Evolutionary conservation across 1,284 basidiomycete genomes (phyloP).

Genomic region (Trametes sp.): DNA sequence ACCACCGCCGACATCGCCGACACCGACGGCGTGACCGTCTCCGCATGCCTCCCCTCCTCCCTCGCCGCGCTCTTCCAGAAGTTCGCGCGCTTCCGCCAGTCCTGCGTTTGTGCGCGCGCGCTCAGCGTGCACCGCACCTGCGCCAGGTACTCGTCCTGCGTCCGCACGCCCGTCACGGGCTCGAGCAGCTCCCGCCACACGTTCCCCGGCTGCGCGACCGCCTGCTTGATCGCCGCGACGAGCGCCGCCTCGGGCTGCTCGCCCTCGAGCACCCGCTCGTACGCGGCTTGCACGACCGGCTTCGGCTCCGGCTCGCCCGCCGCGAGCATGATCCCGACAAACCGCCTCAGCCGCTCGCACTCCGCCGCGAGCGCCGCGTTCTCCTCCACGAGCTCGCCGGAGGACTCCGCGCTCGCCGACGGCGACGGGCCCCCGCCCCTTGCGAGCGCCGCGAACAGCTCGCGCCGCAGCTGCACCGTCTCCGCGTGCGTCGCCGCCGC

Average conservation of each 20-base stretch:
- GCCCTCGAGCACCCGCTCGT: conserved; percentile 35
- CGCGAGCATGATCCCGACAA: conserved; percentile 43
- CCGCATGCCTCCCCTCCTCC: conserved; percentile 42
- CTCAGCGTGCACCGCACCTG: conserved; percentile 56
- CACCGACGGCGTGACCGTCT: conserved; percentile 55
- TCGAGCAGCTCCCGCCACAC: conserved; percentile 56
- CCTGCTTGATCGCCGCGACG: conserved; percentile 53
- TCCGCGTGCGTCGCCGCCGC: conserved; percentile 35
- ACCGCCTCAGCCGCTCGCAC: conserved; percentile 39
- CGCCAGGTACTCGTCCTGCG: conserved; percentile 56
- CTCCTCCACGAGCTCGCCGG: conserved; percentile 11
- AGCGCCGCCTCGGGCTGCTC: conserved; percentile 53
- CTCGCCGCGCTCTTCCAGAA: conserved; percentile 58
- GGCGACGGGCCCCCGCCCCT: conserved; percentile 18
- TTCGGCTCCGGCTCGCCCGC: conserved; percentile 42
- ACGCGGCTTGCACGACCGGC: conserved; percentile 34
- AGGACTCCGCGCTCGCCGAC: conserved; percentile 21
- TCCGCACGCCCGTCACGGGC: conserved; percentile 49
- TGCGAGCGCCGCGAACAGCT: conserved; percentile 38
- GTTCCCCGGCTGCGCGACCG: conserved; percentile 47
- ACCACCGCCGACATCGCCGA: conserved; percentile 60
- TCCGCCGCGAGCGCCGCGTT: conserved; percentile 33
- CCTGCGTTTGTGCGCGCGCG: conserved; percentile 51
- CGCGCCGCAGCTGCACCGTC: conserved; percentile 39
- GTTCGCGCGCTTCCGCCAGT: conserved; percentile 49